A percentile compares a stretch with the other conserved stretches of the same genome.
Evolutionary conservation across 2,329 filamentous ascomycete genomes (phyloP).

Genomic region (Sporothrix euskadiensis): DNA sequence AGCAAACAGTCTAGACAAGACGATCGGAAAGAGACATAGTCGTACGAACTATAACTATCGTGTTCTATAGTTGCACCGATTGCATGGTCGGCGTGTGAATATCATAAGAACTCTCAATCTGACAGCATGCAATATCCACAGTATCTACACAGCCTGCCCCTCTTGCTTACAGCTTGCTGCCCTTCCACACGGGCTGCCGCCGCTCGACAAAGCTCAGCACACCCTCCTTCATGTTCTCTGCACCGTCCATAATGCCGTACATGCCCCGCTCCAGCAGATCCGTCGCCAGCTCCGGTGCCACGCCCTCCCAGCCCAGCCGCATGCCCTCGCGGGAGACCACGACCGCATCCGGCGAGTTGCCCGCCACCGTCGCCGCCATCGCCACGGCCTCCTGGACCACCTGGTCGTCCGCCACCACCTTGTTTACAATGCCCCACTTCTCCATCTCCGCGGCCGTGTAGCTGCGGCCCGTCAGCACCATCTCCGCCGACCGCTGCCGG

Average conservation of each 20-base stretch:
- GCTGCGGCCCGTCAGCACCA: conserved; percentile 64
- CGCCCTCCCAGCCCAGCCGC: conserved; percentile 69
- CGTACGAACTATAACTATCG: neutral
- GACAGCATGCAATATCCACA: too few relatives aligned
- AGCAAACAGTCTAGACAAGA: neutral
- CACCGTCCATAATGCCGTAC: conserved; percentile 60
- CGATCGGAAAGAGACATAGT: neutral
- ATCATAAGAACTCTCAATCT: too few relatives aligned
- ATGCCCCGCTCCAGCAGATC: conserved; percentile 57
- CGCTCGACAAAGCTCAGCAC: conserved; percentile 75
- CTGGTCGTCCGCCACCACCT: conserved; percentile 50
- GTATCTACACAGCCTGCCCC: neutral
- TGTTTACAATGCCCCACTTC: conserved; percentile 70
- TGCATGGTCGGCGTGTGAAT: too few relatives aligned
- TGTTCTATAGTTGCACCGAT: too few relatives aligned
- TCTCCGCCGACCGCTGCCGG: conserved; percentile 67
- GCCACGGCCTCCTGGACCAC: conserved; percentile 59
- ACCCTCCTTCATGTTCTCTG: conserved; percentile 74
- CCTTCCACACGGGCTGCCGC: conserved; percentile 66
- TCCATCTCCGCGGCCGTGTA: conserved; percentile 61
- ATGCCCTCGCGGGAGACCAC: conserved; percentile 73
- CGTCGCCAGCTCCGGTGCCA: conserved; percentile 65
- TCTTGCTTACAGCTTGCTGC: conserved; percentile 56
- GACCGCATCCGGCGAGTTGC: conserved; percentile 72
- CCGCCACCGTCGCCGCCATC: conserved; percentile 62